Evolutionary conservation across 768 basidiomycete genomes (phyloP).

Genomic region (Termitomyces sp.): DNA sequence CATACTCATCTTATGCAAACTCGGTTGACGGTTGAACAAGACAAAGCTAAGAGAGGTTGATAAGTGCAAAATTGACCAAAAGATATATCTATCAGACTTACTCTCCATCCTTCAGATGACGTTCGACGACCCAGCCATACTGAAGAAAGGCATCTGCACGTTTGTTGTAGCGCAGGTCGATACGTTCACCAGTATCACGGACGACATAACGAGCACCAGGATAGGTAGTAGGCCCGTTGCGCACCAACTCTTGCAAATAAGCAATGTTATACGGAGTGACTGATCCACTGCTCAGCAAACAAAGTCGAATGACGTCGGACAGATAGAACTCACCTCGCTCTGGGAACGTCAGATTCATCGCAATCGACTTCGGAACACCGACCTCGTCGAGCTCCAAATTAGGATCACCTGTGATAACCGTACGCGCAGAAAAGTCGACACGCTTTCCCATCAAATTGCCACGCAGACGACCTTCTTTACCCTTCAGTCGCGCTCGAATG

Average conservation of each 20-base stretch:
- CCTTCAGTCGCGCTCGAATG: slow-evolving; percentile 96
- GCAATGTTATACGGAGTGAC: slow-evolving; percentile 97
- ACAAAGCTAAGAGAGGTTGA: slow-evolving; percentile 55
- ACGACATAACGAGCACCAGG: slow-evolving; percentile 97
- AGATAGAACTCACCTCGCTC: slow-evolving; percentile 70
- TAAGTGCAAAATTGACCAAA: slow-evolving; percentile 1
- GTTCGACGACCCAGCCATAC: slow-evolving; percentile 98
- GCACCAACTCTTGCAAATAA: slow-evolving; percentile 90
- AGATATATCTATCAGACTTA: slow-evolving; percentile 42
- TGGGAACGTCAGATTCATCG: slow-evolving; percentile 97
- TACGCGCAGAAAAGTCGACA: slow-evolving; percentile 98
- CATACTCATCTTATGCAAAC: slow-evolving; percentile 99
- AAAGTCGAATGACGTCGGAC: not conserved
- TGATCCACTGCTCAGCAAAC: slow-evolving; percentile 27
- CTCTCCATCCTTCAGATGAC: slow-evolving; percentile 98
- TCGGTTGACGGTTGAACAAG: slow-evolving; percentile 97
- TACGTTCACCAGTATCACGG: slow-evolving; percentile 94
- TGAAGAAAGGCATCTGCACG: slow-evolving; percentile 92
- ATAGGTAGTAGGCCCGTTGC: slow-evolving; percentile 92
- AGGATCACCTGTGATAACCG: slow-evolving; percentile 98
- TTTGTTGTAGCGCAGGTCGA: slow-evolving; percentile 96
- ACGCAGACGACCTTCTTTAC: slow-evolving; percentile 96
- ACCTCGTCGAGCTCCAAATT: slow-evolving; percentile 96
- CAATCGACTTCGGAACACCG: slow-evolving; percentile 92
- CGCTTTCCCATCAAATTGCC: slow-evolving; percentile 99